These are phyloP conservation scores for Aureobasidium uvarum DNA, from an alignment of 2,329 filamentous ascomycete genomes.

Conservation along the genomic window DNA sequence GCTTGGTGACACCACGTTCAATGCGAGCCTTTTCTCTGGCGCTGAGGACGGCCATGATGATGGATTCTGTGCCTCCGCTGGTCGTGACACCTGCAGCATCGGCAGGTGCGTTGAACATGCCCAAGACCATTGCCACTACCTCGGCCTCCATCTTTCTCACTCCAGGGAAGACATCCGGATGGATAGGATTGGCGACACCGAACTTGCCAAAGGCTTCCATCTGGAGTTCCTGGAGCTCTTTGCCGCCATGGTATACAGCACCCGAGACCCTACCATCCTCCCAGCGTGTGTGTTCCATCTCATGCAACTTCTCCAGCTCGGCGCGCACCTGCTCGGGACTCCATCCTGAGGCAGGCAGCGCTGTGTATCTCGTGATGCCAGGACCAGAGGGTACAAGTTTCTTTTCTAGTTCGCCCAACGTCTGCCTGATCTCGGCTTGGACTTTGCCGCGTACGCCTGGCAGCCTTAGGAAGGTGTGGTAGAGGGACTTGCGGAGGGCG, in stretches of 20 bases:
- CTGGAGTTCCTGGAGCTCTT: slow-evolving; percentile 77
- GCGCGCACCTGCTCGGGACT: slow-evolving; percentile 71
- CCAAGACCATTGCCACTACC: slow-evolving; percentile 83
- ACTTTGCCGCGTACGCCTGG: slow-evolving; percentile 86
- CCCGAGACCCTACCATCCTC: slow-evolving; percentile 94
- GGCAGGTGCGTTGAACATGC: slow-evolving; percentile 82
- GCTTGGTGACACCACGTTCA: slow-evolving; percentile 85
- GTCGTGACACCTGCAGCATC: slow-evolving; percentile 85
- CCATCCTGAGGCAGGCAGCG: slow-evolving; percentile 82
- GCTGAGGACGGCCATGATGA: slow-evolving; percentile 89
- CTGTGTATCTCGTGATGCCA: slow-evolving; percentile 68
- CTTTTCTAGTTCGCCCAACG: slow-evolving; percentile 73
- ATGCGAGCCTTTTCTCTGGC: slow-evolving; percentile 84
- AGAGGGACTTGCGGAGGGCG: slow-evolving; percentile 68
- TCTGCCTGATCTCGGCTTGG: slow-evolving; percentile 76
- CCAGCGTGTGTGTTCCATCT: slow-evolving; percentile 93
- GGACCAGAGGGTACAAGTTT: slow-evolving; percentile 77
- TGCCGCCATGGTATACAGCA: slow-evolving; percentile 92
- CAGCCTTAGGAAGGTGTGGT: slow-evolving; percentile 79
- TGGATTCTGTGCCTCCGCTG: slow-evolving; percentile 91
- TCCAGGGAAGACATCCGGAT: slow-evolving; percentile 96
- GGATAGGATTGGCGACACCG: slow-evolving; percentile 92
- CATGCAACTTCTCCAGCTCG: slow-evolving; percentile 74
- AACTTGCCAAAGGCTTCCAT: slow-evolving; percentile 92
- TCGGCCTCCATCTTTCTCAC: slow-evolving; percentile 99